A percentile compares a stretch with the other conserved stretches of the same genome.
Conservation (phyloP, 176 grass and related monocot genomes). For the Paspalum notatum region DNA sequence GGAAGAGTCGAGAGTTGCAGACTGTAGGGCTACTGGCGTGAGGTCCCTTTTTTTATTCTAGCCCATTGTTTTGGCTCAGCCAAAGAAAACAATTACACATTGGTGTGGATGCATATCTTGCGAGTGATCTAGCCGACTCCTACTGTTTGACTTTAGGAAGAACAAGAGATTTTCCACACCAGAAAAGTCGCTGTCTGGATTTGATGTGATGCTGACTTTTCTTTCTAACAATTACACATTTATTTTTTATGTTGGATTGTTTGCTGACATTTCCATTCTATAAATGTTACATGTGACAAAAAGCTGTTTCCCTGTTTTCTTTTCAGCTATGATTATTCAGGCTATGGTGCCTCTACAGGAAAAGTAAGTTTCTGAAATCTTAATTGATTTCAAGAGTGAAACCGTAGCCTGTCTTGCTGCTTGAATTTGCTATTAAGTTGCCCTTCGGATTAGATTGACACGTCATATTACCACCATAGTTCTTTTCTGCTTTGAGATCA, state of each 20-base stretch:
- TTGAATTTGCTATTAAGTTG: slow-evolving; percentile 29
- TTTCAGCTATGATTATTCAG: slow-evolving; percentile 98
- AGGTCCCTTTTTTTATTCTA: background rate
- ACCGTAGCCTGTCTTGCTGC: slow-evolving; percentile 3
- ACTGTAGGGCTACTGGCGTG: background rate
- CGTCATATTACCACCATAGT: background rate
- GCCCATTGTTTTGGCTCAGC: background rate
- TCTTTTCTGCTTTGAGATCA: slow-evolving; percentile 28
- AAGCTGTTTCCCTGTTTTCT: slow-evolving; percentile 37
- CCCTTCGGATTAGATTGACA: slow-evolving; percentile 11
- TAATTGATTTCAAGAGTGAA: slow-evolving; percentile 25
- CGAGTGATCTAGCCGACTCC: slow-evolving; percentile 23
- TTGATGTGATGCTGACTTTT: slow-evolving; percentile 32
- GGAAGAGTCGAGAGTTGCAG: background rate
- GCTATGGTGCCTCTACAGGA: slow-evolving; percentile 95
- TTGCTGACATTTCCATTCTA: background rate
- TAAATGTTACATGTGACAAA: slow-evolving; percentile 9
- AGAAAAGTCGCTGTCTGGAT: slow-evolving; percentile 22
- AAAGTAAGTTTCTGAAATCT: slow-evolving; percentile 68
- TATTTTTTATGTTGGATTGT: background rate
- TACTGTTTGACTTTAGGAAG: slow-evolving; percentile 37
- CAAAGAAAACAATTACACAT: background rate
- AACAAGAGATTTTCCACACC: slow-evolving; percentile 33
- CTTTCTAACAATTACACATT: background rate
- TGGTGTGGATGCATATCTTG: background rate